Base-by-base conservation (phyloP, 2,329 filamentous ascomycete genomes). In the Chaetomium sp. region DNA sequence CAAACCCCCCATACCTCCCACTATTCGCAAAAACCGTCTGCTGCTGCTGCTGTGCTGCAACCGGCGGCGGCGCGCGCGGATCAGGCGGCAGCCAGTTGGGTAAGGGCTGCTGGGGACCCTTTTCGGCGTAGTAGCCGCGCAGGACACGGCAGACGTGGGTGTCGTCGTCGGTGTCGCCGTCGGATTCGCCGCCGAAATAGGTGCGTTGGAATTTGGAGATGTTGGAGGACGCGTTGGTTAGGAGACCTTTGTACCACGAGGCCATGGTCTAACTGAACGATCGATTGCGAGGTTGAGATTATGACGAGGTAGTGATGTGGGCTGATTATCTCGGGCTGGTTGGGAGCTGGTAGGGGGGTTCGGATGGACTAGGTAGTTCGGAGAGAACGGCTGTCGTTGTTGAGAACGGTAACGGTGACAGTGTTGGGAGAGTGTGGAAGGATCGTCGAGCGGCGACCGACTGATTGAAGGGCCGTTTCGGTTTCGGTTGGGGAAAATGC, bases 131-230 rank as follows among this genome's bases (percentile, higher is more conserved):
- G 79, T 97, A 96, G 65, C 85, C 87, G 66, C 94, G 88, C 33
- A 99, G 83, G 38, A 95, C 91, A 66, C 94, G 89, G 73, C 89
- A 95, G 67, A 97, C 88, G 75, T 97, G 91, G 2, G 91, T 95
- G 74, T 95, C 90, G 74, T 97, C 91, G 72, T 95, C 81, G 60
- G 84, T 86, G 68, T 88, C 85, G 71, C 86, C 85, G 70, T 87
- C 85, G 64, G 78, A 76, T 62, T 87, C 84, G 68, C 77, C 76
- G 62, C 79, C 74, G 53, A 88, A 82, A 61, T 91, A 83, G 59
- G 89, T 84, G 59, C 86, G 86, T 65, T 82, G 81, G 53, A 85
- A 79, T 64, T 82, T 80, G 62, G 80, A 82, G 68, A 87, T 82
- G 65, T 83, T 80, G 47, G 82, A 84, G 54, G 83, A 81, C 42